Base-by-base conservation (phyloP, 2,329 filamentous ascomycete genomes). In the Colletotrichum sp. region DNA sequence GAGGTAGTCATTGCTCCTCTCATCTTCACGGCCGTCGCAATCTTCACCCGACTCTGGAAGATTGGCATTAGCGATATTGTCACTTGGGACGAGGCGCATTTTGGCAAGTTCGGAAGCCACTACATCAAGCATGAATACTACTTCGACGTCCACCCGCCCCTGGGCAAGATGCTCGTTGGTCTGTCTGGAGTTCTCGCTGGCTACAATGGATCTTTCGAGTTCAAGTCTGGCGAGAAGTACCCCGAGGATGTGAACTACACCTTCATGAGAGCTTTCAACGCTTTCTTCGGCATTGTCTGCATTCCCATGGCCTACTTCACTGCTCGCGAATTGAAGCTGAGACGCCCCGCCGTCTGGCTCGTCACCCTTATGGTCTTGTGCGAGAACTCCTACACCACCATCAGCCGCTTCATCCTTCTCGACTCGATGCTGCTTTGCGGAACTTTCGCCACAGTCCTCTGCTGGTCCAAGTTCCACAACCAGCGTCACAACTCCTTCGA, bases 41-140 rank as follows among this genome's bases (percentile, higher is more conserved):
- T 93, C 85, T 92, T 93, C 83, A 94, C 92, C 52, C 88, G 92
- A 78, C 83, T 94, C 77, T 94, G 90, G 85, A 94, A 93, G 86
- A 94, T 94, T 81, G 92, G 92, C 73, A 85, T 93, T 70, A 93
- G 91, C 78, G 85, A 91, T 79, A 92, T 93, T 79, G 91, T 93
- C 64, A 93, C 91, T 64, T 93, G 91, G 91, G 91, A 93, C 83
- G 90, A 92, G 84, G 91, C 91, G 80, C 91, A 93, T 85, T 97
- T 97, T 85, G 95, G 95, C 83, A 99, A 99, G 88, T 99, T 99
- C 85, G 97, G 97, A 78, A 98, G 96, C 81, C 96, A 99, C 87
- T 99, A 99, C 86, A 93, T 99, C 83, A 98, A 99, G 86, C 95
- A 96, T 85, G 97, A 99, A 86, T 98, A 98, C 89, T 99, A 99